phyloP scores from a whole-genome alignment of 257 asterid genomes.

The Nicotiana noctiflora region DNA sequence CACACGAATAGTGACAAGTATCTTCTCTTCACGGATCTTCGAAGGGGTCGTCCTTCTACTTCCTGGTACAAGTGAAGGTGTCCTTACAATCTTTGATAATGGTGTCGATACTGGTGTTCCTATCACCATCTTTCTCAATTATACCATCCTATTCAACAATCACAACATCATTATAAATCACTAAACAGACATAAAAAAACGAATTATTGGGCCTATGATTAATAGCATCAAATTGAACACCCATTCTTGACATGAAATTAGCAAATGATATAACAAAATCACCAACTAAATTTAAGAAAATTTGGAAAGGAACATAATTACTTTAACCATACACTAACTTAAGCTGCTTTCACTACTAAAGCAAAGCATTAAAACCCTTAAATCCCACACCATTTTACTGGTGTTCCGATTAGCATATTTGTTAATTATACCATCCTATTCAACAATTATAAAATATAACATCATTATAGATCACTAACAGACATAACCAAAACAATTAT shows the following conservation, averaged over 20 bases:
- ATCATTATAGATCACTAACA: neutral
- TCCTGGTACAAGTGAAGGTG: constrained; percentile 25
- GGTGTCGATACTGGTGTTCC: constrained; percentile 56
- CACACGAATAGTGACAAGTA: constrained; percentile 81
- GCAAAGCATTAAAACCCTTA: neutral
- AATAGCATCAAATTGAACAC: neutral
- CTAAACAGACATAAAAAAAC: neutral
- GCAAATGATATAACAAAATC: neutral
- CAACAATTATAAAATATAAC: neutral
- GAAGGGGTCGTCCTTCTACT: constrained; percentile 49
- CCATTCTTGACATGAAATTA: neutral
- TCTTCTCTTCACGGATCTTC: constrained; percentile 67
- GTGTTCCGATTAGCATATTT: too few species aligned
- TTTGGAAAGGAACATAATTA: too few species aligned
- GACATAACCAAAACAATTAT: neutral
- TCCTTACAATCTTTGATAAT: constrained; percentile 41
- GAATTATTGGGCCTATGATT: neutral
- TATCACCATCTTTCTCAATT: constrained; percentile 43
- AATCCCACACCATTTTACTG: neutral
- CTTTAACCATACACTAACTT: too few species aligned
- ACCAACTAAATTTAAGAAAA: neutral
- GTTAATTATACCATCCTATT: too few species aligned
- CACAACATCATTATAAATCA: neutral
- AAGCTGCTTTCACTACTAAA: neutral
- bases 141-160: constrained; percentile 13